A percentile compares a stretch with the other conserved stretches of the same genome.
Conservation (phyloP, 2,329 filamentous ascomycete species). For the Colletotrichum eremochloae region DNA sequence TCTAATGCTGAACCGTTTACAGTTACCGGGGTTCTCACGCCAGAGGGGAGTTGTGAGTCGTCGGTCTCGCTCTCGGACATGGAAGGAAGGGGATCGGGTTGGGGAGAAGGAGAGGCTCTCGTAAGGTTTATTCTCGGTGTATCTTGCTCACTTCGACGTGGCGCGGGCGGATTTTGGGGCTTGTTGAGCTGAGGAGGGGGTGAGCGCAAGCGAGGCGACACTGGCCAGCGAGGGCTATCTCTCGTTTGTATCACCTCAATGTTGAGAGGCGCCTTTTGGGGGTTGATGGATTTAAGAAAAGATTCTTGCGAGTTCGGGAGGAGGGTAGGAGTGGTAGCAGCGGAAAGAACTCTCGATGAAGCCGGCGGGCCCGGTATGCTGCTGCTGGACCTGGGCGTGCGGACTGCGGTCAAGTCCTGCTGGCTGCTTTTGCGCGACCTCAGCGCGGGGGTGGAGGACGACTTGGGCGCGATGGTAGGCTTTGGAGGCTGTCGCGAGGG, state of each 20-base stretch:
- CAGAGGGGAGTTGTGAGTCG: constrained; percentile 62
- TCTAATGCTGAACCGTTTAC: constrained; percentile 78
- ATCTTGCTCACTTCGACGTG: constrained; percentile 64
- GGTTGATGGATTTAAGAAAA: constrained; percentile 70
- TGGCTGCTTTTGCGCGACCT: constrained; percentile 75
- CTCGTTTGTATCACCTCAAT: constrained; percentile 58
- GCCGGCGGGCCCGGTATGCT: constrained; percentile 72
- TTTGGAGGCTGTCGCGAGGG: constrained; percentile 57
- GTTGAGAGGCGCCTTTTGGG: constrained; percentile 70
- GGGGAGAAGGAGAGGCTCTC: constrained; percentile 62
- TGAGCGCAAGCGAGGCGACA: constrained; percentile 82
- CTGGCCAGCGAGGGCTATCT: constrained; percentile 78
- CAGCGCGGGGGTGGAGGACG: constrained; percentile 53
- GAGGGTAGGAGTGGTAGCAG: constrained; percentile 76
- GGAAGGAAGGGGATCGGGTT: constrained; percentile 53
- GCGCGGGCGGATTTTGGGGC: constrained; percentile 57
- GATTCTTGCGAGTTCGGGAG: constrained; percentile 72
- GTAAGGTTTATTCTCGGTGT: constrained; percentile 67
- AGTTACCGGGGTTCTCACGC: constrained; percentile 68
- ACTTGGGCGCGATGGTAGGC: constrained; percentile 50
- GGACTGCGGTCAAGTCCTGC: constrained; percentile 74
- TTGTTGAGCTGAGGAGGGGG: constrained; percentile 73
- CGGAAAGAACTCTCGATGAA: constrained; percentile 76
- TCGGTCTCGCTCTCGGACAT: constrained; percentile 67
- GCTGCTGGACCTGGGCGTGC: constrained; percentile 62